phyloP scores from a whole-genome alignment of 148 eudicot species.

The Rhododendron mucronatum region DNA sequence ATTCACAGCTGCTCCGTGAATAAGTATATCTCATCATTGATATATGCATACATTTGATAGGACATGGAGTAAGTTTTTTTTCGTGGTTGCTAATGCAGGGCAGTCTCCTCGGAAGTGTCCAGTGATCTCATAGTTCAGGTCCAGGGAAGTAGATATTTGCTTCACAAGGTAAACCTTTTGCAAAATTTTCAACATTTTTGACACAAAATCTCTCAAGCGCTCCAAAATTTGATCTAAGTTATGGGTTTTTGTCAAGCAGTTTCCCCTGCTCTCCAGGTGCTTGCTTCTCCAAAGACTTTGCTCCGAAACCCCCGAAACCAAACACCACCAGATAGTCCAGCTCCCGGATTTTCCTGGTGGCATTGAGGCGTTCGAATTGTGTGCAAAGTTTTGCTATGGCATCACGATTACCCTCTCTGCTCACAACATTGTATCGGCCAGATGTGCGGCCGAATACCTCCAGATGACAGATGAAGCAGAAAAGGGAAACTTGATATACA shows the following conservation, averaged over 20 bases:
- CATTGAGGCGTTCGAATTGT: constrained; percentile 66
- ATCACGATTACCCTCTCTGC: constrained; percentile 84
- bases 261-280: constrained; percentile 83
- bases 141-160: constrained; percentile 68
- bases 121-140: constrained; percentile 90
- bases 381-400: constrained; percentile 94
- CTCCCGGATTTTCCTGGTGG: constrained; percentile 93
- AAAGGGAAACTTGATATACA: constrained; percentile 71
- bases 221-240: background rate
- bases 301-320: constrained; percentile 53
- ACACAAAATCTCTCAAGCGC: background rate
- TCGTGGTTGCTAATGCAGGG: constrained; percentile 39
- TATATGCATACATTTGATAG: background rate
- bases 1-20: too few relatives aligned
- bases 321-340: constrained; percentile 58
- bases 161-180: constrained; percentile 66
- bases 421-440: constrained; percentile 60
- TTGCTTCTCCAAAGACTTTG: constrained; percentile 60
- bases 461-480: constrained; percentile 89
- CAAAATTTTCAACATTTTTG: background rate
- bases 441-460: constrained; percentile 84
- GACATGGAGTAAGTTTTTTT: background rate
- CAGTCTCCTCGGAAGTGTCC: constrained; percentile 79
- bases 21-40: too few relatives aligned
- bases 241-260: constrained; percentile 34